A percentile compares a stretch with the other conserved stretches of the same genome.
Evolutionary conservation across 2,329 filamentous ascomycete genomes (phyloP).

Genomic region (Plectosphaerella cucumerina): DNA sequence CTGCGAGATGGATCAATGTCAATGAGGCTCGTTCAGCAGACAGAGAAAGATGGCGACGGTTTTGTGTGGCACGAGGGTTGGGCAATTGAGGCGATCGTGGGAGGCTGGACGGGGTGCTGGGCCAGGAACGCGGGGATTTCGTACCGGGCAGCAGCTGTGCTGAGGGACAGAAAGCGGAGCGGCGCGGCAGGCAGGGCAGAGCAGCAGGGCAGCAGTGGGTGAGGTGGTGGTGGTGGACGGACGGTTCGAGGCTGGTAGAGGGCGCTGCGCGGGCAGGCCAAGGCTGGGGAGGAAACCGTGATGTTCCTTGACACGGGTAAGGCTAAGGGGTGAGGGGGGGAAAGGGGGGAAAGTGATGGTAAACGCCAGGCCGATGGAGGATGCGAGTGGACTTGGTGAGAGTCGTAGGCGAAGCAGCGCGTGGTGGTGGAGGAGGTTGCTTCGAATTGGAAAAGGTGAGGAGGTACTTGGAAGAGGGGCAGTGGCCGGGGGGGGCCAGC

Average conservation of each 20-base stretch:
- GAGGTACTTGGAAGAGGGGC: constrained; percentile 5
- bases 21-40: neutral
- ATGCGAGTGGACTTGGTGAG: no score
- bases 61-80: neutral
- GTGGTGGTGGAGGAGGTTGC: neutral
- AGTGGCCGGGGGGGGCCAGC: neutral
- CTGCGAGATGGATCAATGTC: neutral
- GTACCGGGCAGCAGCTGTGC: neutral
- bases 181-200: no score
- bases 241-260: no score
- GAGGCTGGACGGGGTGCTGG: neutral
- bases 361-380: no score
- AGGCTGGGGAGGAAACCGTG: no score
- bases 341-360: no score
- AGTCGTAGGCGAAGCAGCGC: neutral
- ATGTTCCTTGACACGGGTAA: no score
- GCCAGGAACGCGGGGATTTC: neutral
- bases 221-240: no score
- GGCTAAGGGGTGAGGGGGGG: neutral
- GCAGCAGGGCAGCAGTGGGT: no score
- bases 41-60: neutral
- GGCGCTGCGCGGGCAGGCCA: no score
- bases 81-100: neutral
- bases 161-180: neutral
- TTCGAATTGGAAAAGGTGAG: constrained; percentile 3